phyloP scores from a whole-genome alignment of 2,329 filamentous ascomycete genomes.

The Botryotinia calthae region DNA sequence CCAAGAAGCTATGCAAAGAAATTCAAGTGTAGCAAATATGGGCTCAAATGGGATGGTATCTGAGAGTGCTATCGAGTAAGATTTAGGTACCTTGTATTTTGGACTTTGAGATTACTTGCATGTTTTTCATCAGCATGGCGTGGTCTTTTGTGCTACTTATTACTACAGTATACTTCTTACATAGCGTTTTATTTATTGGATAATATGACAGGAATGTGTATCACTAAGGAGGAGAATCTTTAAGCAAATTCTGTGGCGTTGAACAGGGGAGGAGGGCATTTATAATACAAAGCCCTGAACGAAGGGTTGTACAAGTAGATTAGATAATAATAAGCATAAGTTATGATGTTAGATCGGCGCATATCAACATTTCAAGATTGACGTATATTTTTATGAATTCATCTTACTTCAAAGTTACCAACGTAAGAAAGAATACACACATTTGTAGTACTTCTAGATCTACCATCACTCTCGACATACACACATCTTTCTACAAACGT shows the following conservation, averaged over 20 bases:
- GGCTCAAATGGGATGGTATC: constrained; percentile 28
- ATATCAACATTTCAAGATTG: background rate
- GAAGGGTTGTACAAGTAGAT: constrained; percentile 1
- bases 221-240: background rate
- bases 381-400: background rate
- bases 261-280: background rate
- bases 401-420: background rate
- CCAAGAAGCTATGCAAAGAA: constrained; percentile 45
- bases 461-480: background rate
- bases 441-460: background rate
- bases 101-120: background rate
- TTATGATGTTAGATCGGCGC: constrained; percentile 1
- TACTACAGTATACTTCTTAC: background rate
- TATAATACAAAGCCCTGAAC: background rate
- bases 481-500: background rate
- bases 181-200: constrained; percentile 9
- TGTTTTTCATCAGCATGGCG: background rate
- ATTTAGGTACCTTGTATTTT: background rate
- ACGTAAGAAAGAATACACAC: background rate
- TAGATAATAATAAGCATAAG: background rate
- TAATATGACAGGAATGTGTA: constrained; percentile 3
- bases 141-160: background rate
- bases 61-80: constrained; percentile 32
- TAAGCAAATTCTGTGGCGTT: background rate
- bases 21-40: constrained; percentile 27